Base-by-base conservation (phyloP, 345 rosid genomes). In the Rhizophora apiculata region DNA sequence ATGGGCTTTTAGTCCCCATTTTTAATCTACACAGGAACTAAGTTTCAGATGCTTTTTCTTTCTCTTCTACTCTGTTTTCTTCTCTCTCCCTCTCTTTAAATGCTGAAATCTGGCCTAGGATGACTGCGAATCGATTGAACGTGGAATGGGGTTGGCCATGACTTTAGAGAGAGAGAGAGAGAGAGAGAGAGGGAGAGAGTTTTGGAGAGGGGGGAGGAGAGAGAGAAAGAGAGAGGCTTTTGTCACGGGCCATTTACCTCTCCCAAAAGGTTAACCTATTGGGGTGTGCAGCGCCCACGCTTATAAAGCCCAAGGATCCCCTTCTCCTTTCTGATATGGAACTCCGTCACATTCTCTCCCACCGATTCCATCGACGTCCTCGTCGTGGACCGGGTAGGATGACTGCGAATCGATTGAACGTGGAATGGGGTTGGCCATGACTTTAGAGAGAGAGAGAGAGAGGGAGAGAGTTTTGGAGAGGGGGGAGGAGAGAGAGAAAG, bases 1-100 rank as follows among this genome's bases (percentile, higher is more conserved):
- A 74, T 16, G 83, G 81, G 49, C 80, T 80, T 8, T 63, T 37
- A 16, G 64, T 65, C n/a, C 83, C 82, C 92, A 87, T 87, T 59
- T 71, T 52, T 11, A 53, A 15, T 29, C 61, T 6, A 27, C 48
- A n/a, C 3, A 20, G 16, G 3, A 43, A 2, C 18, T 43, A 11
- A 43, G 49, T 43, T 43, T 43, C 16, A 3, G 49, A 13, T 6
- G 4, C 11, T 7, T 19, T 8, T 22, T 53, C 34, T 29, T 32
- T 15, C 24, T 53, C 30, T 27, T 27, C 30, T 13, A 37, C 51
- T 60, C 6, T 43, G 32, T 55, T 19, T 11, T 54, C 18, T 2
- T 19, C 8, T 54, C 18, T 4, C 8, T 18, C 32, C 32, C 24
- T 34, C 19, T 10, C 34, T 63, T 46, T 56, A 15, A 6, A 4